Base-by-base conservation (phyloP, 345 rosid genomes). In the Chamaenerion angustifolium region DNA sequence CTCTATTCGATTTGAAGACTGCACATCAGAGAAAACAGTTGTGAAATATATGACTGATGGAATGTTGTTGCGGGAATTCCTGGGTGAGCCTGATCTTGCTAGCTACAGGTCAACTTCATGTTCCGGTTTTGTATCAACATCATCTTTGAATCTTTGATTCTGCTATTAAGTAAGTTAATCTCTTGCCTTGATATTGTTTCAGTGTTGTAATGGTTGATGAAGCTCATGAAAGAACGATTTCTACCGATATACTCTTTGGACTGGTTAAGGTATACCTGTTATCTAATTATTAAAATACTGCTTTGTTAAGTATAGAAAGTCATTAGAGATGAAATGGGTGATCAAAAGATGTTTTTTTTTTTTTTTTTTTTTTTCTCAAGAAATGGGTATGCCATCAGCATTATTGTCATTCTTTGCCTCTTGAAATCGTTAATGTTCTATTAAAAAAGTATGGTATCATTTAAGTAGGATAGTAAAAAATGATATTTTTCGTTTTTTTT, bases 151-250 rank as follows among this genome's bases (percentile, higher is more conserved):
- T 16, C 11, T 12, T 52, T 27, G 35, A 45, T 55, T 58, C 57
- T 43, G 57, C 67, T 10, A 51, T 43, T 58, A 54, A 45, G 46
- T 31, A 16, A 42, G 21, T 40, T 58, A 42, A 58, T 41, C 42
- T 45, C n/a, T n/a, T n/a, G n/a, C n/a, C 14, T 12, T 4, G 25
- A 12, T 16, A 54, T 64, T 54, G 69, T 49, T 69, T 63, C 77
- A 88, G 96, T 60, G 89, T 92, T 25, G 72, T 87, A 57, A 87
- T 92, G 85, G 96, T 92, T 65, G 98, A 92, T 52, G 96, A 92
- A 77, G 96, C 98, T 2, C 98, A 92, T 68, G 98, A 92, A 76
- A 92, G 98, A 73, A 92, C 98, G 21, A 66, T 92, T 60, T 92
- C 98, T 18, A 92, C 98, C 8, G 98, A 92, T 69, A 87, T 92